Evolutionary conservation across 2,329 filamentous ascomycete genomes (phyloP), one percentile per base, ranked within the genome.

Genomic region (Malbranchea zuffiana): DNA sequence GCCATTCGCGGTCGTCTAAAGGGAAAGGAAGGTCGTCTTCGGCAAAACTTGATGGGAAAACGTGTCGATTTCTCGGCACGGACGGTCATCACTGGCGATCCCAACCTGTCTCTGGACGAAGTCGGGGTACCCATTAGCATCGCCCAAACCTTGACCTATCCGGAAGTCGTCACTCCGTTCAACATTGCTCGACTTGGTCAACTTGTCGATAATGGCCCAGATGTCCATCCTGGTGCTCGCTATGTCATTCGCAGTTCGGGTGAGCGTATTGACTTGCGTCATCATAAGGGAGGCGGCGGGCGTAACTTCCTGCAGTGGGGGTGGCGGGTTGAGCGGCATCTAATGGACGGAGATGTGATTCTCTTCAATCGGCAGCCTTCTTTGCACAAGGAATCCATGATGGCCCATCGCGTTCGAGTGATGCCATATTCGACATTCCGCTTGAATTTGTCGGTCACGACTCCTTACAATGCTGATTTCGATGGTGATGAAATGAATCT

Each of bases 401-500:
- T 98, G 92, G 90, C 85, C 61, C 90, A 99, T 63, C 79, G 85
- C 51, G 90, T 98, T 45, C 80, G 81, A 43, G 90, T 99, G 43
- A 96, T 98, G 87, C 90, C 90, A 3, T 98, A 94, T 61, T 98
- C 90, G 4, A 99, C 90, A 1, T 99, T 99, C 70, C 80, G 90
- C 46, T 74, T 99, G 31, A 99, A 99, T 55, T 63, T 98, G 49
- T 98, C 90, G 0, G 90, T 98, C 54, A 98, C 92, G 1, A 93
- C 87, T 18, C 90, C 90, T 0, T 99, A 99, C 71, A 99, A 99
- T 66, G 90, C 90, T 51, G 90, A 98, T 82, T 98, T 98, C 65
- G 90, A 98, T 56, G 90, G 90, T 65, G 90, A 98, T 60, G 90
- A 99, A 64, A 99, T 99, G 90, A 99, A 99, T 58, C 76, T 99